Percentiles rank a stretch among this genome's conserved stretches.
phyloP scores from a whole-genome alignment of 139 green algal species.

The Bryopsis sp. region DNA sequence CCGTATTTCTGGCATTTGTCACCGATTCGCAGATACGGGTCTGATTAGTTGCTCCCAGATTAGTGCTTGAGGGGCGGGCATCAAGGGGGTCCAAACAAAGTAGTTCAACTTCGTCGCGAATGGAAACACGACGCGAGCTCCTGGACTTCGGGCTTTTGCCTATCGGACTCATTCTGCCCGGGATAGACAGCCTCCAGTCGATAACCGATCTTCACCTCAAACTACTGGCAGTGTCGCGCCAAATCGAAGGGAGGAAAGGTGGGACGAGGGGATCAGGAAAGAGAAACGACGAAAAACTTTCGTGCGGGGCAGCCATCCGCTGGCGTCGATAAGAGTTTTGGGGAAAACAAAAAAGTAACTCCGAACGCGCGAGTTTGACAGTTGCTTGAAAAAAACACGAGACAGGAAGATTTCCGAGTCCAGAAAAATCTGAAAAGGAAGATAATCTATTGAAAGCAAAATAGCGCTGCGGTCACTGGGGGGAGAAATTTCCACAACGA shows the following conservation, averaged over 20 bases:
- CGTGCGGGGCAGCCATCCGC: too few species aligned
- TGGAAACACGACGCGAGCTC: slow-evolving; percentile 9
- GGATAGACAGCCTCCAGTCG: neutral
- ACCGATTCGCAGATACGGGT: too few species aligned
- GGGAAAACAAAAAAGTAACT: neutral
- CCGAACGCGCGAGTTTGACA: neutral
- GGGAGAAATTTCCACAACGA: too few species aligned
- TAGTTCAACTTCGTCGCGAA: neutral
- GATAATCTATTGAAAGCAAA: too few species aligned
- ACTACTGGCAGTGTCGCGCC: neutral
- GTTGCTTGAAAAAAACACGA: neutral
- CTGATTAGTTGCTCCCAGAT: too few species aligned
- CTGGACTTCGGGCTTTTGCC: slow-evolving; percentile 13
- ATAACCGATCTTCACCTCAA: slow-evolving; percentile 4
- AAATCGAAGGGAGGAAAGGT: slow-evolving; percentile 3
- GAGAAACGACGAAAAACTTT: too few species aligned
- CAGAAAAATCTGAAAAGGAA: too few species aligned
- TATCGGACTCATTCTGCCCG: neutral
- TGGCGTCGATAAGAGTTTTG: neutral
- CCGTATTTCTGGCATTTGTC: too few species aligned
- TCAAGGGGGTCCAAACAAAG: too few species aligned
- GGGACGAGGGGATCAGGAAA: too few species aligned
- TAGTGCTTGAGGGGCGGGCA: too few species aligned
- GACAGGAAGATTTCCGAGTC: neutral
- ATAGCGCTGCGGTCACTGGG: too few species aligned